Base-by-base conservation (phyloP, 2,329 filamentous ascomycete genomes). In the Penicillium sp. region DNA sequence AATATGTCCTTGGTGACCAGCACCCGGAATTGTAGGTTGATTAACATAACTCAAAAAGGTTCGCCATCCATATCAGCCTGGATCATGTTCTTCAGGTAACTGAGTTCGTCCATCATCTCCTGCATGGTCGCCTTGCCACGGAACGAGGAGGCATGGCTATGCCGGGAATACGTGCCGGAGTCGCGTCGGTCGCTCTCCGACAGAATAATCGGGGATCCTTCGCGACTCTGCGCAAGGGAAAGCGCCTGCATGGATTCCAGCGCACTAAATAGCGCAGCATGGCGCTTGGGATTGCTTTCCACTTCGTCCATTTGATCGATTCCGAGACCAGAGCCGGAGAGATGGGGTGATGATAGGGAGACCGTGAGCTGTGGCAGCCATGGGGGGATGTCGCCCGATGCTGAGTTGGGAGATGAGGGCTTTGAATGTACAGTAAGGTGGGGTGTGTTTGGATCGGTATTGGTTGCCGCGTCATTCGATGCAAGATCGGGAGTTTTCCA, bases 91-190 rank as follows among this genome's bases (percentile, higher is more conserved):
- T 78, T 77, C 40, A 82, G 67, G 63, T 82, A 82, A 52, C 78
- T 78, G 66, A 82, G 68, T 57, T 82, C 80, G 58, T 78, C 75
- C 63, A 82, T 72, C 55, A 82, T 67, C 59, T 80, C 75, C 58
- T 77, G 74, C 70, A 82, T 77, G 18, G 73, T 73, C 33, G 65
- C 71, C 55, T 72, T 71, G 2, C 68, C 64, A 25, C 58, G 54
- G 31, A 69, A 49, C 15, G 49, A 42, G 5, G 63, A 64, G 6
- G 58, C 54, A 49, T 62, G 53, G 46, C 63, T 62, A 8, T 55
- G 55, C 23, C 62, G 57, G 43, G 54, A 65, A 33, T 31, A 51
- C 25, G 35, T 26, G 1, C 49, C 52, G 5, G 56, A 50, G 11
- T 52, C 50, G 14, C 20, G 42, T n/a, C 52, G 44, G 33, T 53